Conservation (phyloP, 1,284 basidiomycete genomes). For the Pseudozyma sp. region DNA sequence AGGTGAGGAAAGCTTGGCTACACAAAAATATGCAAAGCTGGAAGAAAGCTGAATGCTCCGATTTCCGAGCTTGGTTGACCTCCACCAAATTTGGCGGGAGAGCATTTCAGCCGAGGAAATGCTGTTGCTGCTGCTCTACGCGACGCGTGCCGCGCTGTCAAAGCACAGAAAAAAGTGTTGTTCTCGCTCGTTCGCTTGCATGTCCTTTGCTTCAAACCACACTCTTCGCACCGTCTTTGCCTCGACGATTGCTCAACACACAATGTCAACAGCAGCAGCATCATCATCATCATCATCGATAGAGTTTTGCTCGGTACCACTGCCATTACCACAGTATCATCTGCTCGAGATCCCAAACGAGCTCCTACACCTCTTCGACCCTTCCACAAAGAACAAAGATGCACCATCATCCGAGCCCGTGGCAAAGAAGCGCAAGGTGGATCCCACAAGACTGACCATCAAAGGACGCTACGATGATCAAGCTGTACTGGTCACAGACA, state of each 20-base stretch:
- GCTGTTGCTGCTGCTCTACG: constrained; percentile 25
- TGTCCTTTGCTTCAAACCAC: background rate
- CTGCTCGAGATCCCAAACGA: constrained; percentile 56
- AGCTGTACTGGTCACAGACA: constrained; percentile 60
- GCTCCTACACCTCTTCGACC: constrained; percentile 44
- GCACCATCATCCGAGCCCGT: constrained; percentile 14
- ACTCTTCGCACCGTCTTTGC: too few relatives aligned
- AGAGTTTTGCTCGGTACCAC: constrained; percentile 27
- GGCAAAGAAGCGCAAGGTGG: constrained; percentile 31
- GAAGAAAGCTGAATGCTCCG: constrained; percentile 7
- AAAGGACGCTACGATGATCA: constrained; percentile 63
- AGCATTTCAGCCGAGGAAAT: background rate
- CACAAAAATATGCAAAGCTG: constrained; percentile 13
- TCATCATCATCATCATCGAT: constrained; percentile 29
- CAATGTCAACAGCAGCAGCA: constrained; percentile 12
- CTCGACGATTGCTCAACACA: too few relatives aligned
- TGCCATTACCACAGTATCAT: constrained; percentile 40
- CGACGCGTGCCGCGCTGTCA: constrained; percentile 36
- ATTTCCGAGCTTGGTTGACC: constrained; percentile 17
- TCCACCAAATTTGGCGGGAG: constrained; percentile 13
- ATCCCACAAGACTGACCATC: constrained; percentile 48
- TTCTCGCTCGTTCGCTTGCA: constrained; percentile 11
- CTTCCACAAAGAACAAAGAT: constrained; percentile 15
- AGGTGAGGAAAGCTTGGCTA: background rate
- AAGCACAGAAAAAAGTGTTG: constrained; percentile 25